Percentiles rank a stretch among this genome's conserved stretches.
phyloP scores from a whole-genome alignment of 2,329 filamentous ascomycete genomes.

The Coleophoma crateriformis region DNA sequence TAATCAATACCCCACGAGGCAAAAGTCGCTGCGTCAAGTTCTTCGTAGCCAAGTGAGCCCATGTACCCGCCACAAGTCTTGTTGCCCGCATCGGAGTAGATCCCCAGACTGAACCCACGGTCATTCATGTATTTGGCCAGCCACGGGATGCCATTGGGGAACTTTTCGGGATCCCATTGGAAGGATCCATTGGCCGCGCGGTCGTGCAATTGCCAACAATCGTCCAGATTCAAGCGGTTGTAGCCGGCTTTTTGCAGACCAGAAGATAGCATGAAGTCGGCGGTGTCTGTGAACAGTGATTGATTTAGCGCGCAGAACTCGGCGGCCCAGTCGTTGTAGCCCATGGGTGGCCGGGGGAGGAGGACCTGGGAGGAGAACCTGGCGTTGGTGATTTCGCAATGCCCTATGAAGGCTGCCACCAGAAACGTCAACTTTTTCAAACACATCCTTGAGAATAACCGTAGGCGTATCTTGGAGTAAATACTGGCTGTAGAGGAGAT shows the following conservation, averaged over 20 bases:
- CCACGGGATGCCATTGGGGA: conserved; percentile 36
- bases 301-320: conserved; percentile 3
- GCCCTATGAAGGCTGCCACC: no score
- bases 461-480: no score
- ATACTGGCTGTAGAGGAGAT: no score
- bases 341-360: no score
- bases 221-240: conserved; percentile 14
- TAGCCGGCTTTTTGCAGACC: conserved; percentile 10
- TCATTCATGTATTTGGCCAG: conserved; percentile 11
- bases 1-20: conserved; percentile 43
- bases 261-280: conserved; percentile 5
- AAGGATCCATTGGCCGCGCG: conserved; percentile 13
- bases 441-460: no score
- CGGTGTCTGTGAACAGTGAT: conserved; percentile 12
- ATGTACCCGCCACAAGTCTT: conserved; percentile 27
- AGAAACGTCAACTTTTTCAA: no score
- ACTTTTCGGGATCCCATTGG: conserved; percentile 26
- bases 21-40: conserved; percentile 41
- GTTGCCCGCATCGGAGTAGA: conserved; percentile 38
- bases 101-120: conserved; percentile 31
- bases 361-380: no score
- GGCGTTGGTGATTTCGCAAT: no score
- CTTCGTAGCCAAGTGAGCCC: conserved; percentile 39
- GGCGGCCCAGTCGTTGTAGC: no score
- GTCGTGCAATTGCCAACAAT: conserved; percentile 17